Percentiles rank a stretch among this genome's conserved stretches.
phyloP scores from a whole-genome alignment of 192 early-diverging fungal genomes.

The Coemansia sp. region DNA sequence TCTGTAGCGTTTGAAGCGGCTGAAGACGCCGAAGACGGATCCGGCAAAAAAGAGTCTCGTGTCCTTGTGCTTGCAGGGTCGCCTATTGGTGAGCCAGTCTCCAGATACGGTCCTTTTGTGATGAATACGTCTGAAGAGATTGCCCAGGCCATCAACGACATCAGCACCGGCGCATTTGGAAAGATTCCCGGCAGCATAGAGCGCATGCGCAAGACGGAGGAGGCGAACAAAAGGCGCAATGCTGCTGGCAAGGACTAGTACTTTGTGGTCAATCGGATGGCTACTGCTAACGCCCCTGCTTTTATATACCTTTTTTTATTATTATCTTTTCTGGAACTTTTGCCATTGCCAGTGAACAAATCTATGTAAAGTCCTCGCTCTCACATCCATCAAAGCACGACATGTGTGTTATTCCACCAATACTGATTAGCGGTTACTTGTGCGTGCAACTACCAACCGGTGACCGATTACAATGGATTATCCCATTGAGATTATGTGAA shows the following conservation, averaged over 20 bases:
- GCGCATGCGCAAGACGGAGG: conserved; percentile 50
- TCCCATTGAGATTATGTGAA: too few relatives aligned
- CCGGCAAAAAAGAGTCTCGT: conserved; percentile 51
- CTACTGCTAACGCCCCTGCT: too few relatives aligned
- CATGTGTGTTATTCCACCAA: too few relatives aligned
- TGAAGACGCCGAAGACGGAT: conserved; percentile 18
- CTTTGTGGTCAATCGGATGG: too few relatives aligned
- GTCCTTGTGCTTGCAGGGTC: conserved; percentile 66
- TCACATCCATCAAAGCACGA: too few relatives aligned
- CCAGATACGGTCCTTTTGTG: conserved; percentile 68
- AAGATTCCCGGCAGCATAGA: conserved; percentile 49
- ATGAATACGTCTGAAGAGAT: conserved; percentile 58
- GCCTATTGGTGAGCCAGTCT: conserved; percentile 60
- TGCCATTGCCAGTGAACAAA: too few relatives aligned
- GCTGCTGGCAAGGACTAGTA: conserved; percentile 36
- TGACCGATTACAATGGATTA: too few relatives aligned
- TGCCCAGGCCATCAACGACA: conserved; percentile 40
- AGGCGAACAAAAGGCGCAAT: conserved; percentile 40
- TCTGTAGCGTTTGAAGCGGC: conserved; percentile 41
- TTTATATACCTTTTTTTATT: too few relatives aligned
- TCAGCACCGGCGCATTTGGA: conserved; percentile 43
- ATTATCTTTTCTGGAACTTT: too few relatives aligned
- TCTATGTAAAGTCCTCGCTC: too few relatives aligned
- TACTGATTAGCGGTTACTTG: too few relatives aligned
- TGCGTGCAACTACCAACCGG: too few relatives aligned